Percentiles rank a stretch among this genome's conserved stretches.
Conservation (phyloP, 1,284 basidiomycete genomes). For the Porogramme epimiltina region DNA sequence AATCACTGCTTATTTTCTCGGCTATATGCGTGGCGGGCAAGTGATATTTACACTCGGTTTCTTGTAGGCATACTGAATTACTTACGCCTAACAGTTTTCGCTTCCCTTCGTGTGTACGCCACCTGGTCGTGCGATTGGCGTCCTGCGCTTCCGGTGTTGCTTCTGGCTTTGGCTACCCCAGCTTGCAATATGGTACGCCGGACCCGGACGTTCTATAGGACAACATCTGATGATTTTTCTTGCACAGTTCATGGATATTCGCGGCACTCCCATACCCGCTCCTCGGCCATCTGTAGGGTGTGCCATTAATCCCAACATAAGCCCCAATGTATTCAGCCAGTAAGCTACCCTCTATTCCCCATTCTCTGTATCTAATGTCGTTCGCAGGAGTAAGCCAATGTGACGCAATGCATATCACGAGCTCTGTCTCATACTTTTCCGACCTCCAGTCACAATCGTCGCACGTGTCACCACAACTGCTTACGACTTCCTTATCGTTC, state of each 20-base stretch:
- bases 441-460: conserved; percentile 15
- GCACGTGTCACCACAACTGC: conserved; percentile 16
- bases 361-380: background rate
- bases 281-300: conserved; percentile 22
- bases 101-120: conserved; percentile 12
- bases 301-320: conserved; percentile 13
- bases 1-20: conserved; percentile 4
- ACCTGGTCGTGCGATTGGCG: conserved; percentile 16
- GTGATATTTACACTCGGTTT: background rate
- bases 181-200: conserved; percentile 11
- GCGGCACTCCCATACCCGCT: conserved; percentile 10
- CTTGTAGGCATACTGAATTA: too few relatives aligned
- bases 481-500: conserved; percentile 19
- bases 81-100: conserved; percentile 3
- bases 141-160: conserved; percentile 9
- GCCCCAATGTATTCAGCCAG: conserved; percentile 8
- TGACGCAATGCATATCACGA: background rate
- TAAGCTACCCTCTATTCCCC: conserved; percentile 1
- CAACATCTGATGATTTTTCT: too few relatives aligned
- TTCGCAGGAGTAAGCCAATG: background rate
- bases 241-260: conserved; percentile 14
- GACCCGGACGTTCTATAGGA: background rate
- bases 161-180: conserved; percentile 18
- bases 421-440: background rate
- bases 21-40: conserved; percentile 6